These are phyloP conservation scores for Trifolium fragiferum DNA, from an alignment of 306 rosid species.

Conservation along the genomic window DNA sequence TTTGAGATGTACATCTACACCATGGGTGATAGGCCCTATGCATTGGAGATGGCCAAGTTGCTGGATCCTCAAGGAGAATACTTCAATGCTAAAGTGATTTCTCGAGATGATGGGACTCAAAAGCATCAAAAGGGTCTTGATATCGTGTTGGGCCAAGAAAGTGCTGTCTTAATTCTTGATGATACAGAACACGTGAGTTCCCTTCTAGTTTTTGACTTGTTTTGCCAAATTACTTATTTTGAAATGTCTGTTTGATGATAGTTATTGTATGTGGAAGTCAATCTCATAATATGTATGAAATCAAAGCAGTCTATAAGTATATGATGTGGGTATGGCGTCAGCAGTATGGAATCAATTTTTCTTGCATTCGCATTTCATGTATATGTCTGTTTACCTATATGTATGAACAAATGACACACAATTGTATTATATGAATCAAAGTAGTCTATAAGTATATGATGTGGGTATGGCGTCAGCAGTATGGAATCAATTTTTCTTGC, in stretches of 20 bases:
- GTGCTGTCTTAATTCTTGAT: constrained; percentile 86
- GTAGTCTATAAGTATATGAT: not conserved
- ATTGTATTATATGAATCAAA: not conserved
- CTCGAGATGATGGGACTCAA: constrained; percentile 92
- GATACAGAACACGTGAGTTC: constrained; percentile 86
- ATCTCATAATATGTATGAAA: constrained; percentile 11
- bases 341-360: constrained; percentile 4
- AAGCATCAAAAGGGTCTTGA: constrained; percentile 92
- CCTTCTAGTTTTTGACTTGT: constrained; percentile 22
- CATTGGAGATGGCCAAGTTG: constrained; percentile 85
- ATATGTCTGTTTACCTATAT: not conserved
- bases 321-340: not conserved
- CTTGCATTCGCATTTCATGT: no score
- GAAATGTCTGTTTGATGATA: constrained; percentile 23
- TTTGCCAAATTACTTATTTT: constrained; percentile 17
- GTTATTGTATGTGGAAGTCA: constrained; percentile 16
- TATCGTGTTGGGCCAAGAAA: constrained; percentile 85
- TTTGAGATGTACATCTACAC: constrained; percentile 93
- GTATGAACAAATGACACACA: not conserved
- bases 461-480: not conserved
- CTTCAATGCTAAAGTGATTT: constrained; percentile 74
- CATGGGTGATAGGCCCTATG: constrained; percentile 93
- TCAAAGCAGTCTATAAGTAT: not conserved
- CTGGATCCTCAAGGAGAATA: constrained; percentile 86
- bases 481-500: constrained; percentile 11